Evolutionary conservation across 306 rosid genomes (phyloP).

Genomic region (Vigna angularis): DNA sequence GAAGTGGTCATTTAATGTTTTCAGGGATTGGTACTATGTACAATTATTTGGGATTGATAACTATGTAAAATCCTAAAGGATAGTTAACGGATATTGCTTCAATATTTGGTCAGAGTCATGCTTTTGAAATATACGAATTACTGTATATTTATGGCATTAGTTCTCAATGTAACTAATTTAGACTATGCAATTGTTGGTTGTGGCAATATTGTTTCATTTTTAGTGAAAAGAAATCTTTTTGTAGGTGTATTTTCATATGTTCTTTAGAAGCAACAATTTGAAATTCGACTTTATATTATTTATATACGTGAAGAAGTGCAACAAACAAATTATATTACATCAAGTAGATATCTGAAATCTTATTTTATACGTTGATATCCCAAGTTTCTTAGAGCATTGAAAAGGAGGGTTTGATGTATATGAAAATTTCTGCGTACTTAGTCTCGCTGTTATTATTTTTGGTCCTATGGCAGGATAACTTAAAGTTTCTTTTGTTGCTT

Average conservation of each 20-base stretch:
- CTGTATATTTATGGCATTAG: background rate
- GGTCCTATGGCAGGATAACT: slow-evolving; percentile 44
- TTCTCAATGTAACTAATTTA: slow-evolving; percentile 18
- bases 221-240: background rate
- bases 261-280: background rate
- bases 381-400: slow-evolving; percentile 26
- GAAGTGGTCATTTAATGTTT: no score
- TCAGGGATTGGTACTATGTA: no score
- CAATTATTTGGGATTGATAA: no score
- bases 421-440: background rate
- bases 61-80: no score
- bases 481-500: slow-evolving; percentile 58
- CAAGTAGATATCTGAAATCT: background rate
- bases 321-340: slow-evolving; percentile 1
- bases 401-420: background rate
- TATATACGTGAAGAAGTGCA: background rate
- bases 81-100: background rate
- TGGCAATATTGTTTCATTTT: background rate
- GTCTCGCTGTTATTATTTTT: slow-evolving; percentile 27
- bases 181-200: slow-evolving; percentile 9
- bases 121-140: background rate
- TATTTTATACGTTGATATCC: slow-evolving; percentile 19
- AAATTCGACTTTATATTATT: background rate
- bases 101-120: slow-evolving; percentile 18
- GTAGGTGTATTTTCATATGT: background rate